A percentile compares a stretch with the other conserved stretches of the same genome.
Evolutionary conservation across 2,329 filamentous ascomycete genomes (phyloP).

Genomic region (Sclerotinia spermophila): DNA sequence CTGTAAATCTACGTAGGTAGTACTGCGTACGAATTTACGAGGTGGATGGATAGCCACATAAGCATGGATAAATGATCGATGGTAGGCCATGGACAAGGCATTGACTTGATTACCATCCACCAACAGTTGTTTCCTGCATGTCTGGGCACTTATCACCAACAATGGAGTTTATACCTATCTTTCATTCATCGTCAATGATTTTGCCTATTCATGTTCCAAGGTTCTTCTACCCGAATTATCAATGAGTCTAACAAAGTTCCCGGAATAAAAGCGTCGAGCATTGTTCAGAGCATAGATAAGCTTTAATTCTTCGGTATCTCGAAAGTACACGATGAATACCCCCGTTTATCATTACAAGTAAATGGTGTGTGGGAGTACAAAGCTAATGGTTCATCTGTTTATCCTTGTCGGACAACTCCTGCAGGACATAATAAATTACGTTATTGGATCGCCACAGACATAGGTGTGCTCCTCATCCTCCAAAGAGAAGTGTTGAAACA

Average conservation of each 20-base stretch:
- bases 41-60: neutral
- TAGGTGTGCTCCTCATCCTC: neutral
- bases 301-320: neutral
- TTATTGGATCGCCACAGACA: neutral
- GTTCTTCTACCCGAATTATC: neutral
- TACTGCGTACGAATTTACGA: neutral
- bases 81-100: neutral
- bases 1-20: neutral
- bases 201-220: neutral
- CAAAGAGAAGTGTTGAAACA: neutral
- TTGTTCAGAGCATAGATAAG: neutral
- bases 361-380: slow-evolving; percentile 1
- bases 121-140: slow-evolving; percentile 3
- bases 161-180: neutral
- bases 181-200: neutral
- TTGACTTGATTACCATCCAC: neutral
- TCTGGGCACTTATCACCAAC: neutral
- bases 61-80: neutral
- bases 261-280: neutral
- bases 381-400: neutral
- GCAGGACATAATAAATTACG: slow-evolving; percentile 8
- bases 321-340: neutral
- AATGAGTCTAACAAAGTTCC: neutral
- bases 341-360: neutral
- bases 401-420: slow-evolving; percentile 5